Evolutionary conservation across 768 basidiomycete genomes (phyloP).

Genomic region (Tulasnella sp.): DNA sequence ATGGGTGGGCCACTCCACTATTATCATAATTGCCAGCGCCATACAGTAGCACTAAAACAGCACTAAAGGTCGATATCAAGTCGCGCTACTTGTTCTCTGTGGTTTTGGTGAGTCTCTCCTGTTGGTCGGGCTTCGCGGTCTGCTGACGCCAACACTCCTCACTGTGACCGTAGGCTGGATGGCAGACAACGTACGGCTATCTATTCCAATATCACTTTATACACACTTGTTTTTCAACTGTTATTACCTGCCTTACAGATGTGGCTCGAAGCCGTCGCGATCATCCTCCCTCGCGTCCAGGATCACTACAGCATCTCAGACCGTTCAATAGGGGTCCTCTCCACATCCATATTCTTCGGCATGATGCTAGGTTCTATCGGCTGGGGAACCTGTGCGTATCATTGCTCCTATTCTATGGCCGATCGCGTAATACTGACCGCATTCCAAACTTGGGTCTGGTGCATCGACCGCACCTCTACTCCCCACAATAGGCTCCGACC

Average conservation of each 20-base stretch:
- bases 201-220: not conserved
- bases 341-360: slow-evolving; percentile 87
- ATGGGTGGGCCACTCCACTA: slow-evolving; percentile 54
- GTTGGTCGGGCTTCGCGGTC: not conserved
- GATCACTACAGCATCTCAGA: slow-evolving; percentile 69
- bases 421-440: slow-evolving; percentile 4
- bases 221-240: not conserved
- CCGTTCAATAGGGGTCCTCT: slow-evolving; percentile 71
- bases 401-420: slow-evolving; percentile 8
- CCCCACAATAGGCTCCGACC: slow-evolving; percentile 63
- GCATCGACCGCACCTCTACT: not conserved
- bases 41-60: not conserved
- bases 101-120: slow-evolving; percentile 68
- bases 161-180: slow-evolving; percentile 63
- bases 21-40: not conserved
- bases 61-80: slow-evolving; percentile 64
- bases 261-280: slow-evolving; percentile 90
- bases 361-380: slow-evolving; percentile 95
- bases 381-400: slow-evolving; percentile 78
- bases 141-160: slow-evolving; percentile 1
- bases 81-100: slow-evolving; percentile 76
- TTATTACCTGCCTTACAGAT: slow-evolving; percentile 50
- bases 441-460: not conserved
- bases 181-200: slow-evolving; percentile 74
- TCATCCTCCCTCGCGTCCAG: slow-evolving; percentile 95